Base-by-base conservation (phyloP, 163 green algal species). In the Trebouxia gelatinosa region DNA sequence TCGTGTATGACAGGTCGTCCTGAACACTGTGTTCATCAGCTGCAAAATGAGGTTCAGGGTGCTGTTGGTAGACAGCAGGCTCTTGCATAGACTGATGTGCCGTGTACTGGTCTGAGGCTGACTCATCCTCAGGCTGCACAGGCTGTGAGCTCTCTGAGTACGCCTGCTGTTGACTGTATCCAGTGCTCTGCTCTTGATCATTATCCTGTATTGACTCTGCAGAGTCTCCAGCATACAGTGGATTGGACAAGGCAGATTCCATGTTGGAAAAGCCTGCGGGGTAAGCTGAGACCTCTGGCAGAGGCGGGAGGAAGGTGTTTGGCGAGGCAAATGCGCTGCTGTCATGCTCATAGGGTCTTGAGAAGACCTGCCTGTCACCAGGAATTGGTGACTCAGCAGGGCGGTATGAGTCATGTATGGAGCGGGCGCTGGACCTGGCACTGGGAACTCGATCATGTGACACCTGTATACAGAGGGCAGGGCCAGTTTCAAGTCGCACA, bases 291-390 rank as follows among this genome's bases (percentile, higher is more conserved):
- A 62, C 39, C 29, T 61, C 39, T 23, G 43, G 68, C 68, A 62
- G 28, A 39, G 39, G 67, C 6, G 40, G 67, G 7, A 75, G 68
- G n/a, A 29, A 76, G n/a, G 43, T 17, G 43, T 28, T 21, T n/a
- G 32, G 40, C 40, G 28, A 39, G 28, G 29, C 39, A 48, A 26
- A 28, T 37, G 38, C 13, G 57, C 26, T 13, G 11, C 5, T 7
- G 13, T 76, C 68, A 17, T 31, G 68, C 26, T 62, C 46, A 43
- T 9, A 26, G 13, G 68, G 68, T 13, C 46, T 58, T 16, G 29
- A 39, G 16, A 76, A 76, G 43, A 76, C 43, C 40, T 76, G 68
- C 7, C 68, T 37, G 40, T 76, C 68, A 3, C 68, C 68, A 64
- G 29, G 40, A 16, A 76, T 76, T 16, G 46, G 46, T 21, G 68